Evolutionary conservation across 2,329 filamentous ascomycete species (phyloP).

Genomic region (Aspergillus tanneri): DNA sequence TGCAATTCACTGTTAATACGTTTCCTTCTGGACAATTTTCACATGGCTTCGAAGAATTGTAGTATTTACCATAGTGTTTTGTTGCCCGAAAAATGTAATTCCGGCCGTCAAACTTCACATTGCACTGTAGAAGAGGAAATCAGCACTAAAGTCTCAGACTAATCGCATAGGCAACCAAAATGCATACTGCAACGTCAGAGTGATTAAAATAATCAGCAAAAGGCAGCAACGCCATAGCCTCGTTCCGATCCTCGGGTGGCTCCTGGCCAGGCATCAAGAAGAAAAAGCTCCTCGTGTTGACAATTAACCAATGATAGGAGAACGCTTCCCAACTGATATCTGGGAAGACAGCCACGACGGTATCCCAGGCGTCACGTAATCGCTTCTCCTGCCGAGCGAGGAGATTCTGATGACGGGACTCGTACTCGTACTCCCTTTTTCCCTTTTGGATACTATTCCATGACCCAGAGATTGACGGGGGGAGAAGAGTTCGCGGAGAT

Average conservation of each 20-base stretch:
- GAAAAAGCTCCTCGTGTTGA: slow-evolving; percentile 62
- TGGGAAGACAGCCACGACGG: slow-evolving; percentile 46
- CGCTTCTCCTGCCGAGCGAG: slow-evolving; percentile 55
- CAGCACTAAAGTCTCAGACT: not conserved
- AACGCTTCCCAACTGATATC: slow-evolving; percentile 45
- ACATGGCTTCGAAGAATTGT: not conserved
- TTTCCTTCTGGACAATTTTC: not conserved
- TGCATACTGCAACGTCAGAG: slow-evolving; percentile 41
- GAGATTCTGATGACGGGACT: slow-evolving; percentile 36
- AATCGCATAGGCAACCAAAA: not conserved
- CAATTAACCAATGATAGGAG: slow-evolving; percentile 59
- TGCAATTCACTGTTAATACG: slow-evolving; percentile 16
- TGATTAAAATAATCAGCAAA: slow-evolving; percentile 52
- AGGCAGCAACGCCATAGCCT: slow-evolving; percentile 48
- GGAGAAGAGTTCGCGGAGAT: slow-evolving; percentile 22
- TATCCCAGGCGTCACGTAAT: slow-evolving; percentile 52
- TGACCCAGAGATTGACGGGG: slow-evolving; percentile 39
- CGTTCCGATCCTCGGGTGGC: slow-evolving; percentile 40
- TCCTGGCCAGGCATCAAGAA: slow-evolving; percentile 49
- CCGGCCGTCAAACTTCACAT: slow-evolving; percentile 38
- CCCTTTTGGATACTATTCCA: slow-evolving; percentile 33
- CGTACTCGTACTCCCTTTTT: slow-evolving; percentile 28
- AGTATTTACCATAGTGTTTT: slow-evolving; percentile 32
- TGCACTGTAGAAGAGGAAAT: slow-evolving; percentile 31
- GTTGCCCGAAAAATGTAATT: slow-evolving; percentile 38